Percentiles rank a stretch among this genome's conserved stretches.
Conservation (phyloP, 148 eudicot species). For the Silene uniflora region DNA sequence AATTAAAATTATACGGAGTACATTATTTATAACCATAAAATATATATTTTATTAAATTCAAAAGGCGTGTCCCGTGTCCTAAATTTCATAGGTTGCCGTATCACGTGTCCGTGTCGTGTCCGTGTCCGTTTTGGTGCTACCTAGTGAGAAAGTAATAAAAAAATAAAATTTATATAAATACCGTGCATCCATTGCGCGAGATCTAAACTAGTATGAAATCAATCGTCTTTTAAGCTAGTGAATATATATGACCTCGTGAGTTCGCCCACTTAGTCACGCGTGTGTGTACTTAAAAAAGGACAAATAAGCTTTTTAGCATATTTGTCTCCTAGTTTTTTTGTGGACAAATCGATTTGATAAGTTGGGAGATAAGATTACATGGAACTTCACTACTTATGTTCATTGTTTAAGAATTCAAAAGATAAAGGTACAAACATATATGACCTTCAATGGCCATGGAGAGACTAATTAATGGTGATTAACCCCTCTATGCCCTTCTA, state of each 20-base stretch:
- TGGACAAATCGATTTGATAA: conserved; percentile 6
- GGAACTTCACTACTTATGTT: background rate
- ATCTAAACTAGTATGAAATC: too few relatives aligned
- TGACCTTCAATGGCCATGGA: conserved; percentile 20
- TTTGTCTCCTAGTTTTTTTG: conserved; percentile 10
- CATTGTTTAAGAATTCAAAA: background rate
- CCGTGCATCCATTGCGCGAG: too few relatives aligned
- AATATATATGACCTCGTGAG: background rate
- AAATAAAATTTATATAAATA: too few relatives aligned
- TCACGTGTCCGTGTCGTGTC: too few relatives aligned
- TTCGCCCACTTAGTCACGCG: conserved; percentile 23
- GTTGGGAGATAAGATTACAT: background rate
- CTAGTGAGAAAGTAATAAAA: too few relatives aligned
- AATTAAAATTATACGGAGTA: too few relatives aligned
- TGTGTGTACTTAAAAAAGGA: conserved; percentile 21
- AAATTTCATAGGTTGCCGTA: too few relatives aligned
- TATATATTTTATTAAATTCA: too few relatives aligned
- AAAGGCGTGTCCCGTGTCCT: too few relatives aligned
- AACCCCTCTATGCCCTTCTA: conserved; percentile 2
- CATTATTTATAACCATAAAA: too few relatives aligned
- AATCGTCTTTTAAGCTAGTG: too few relatives aligned
- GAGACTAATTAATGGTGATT: conserved; percentile 1
- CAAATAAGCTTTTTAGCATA: background rate
- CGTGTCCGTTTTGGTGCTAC: too few relatives aligned
- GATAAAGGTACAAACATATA: background rate